Conservation (phyloP, 371 early-diverging fungal genomes). For the Syncephalastrum monosporum region DNA sequence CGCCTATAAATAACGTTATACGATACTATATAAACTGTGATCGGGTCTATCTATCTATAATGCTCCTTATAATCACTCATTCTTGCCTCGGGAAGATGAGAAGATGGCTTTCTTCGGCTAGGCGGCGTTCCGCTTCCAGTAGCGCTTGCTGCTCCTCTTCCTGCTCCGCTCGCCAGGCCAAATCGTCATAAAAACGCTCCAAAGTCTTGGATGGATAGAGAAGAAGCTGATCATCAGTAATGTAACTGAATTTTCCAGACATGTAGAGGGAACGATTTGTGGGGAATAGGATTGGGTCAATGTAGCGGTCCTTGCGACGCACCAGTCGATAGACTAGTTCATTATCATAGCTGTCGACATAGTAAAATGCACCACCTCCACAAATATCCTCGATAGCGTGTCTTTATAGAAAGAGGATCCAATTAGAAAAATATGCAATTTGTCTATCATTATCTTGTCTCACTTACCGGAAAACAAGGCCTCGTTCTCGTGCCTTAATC, state of each 20-base stretch:
- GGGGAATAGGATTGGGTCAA: constrained; percentile 11
- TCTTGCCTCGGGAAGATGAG: too few relatives aligned
- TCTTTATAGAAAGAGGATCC: not conserved
- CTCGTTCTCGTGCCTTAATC: constrained; percentile 26
- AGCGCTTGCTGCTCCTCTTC: too few relatives aligned
- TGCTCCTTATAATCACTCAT: too few relatives aligned
- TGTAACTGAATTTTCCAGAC: constrained; percentile 19
- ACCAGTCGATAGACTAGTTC: constrained; percentile 23
- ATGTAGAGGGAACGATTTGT: constrained; percentile 14
- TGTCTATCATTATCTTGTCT: too few relatives aligned
- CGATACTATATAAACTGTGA: too few relatives aligned
- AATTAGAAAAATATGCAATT: too few relatives aligned
- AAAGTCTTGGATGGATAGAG: constrained; percentile 31
- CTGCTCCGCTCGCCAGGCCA: too few relatives aligned
- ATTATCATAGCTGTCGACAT: constrained; percentile 27
- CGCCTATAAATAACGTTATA: too few relatives aligned
- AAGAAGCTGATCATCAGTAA: constrained; percentile 20
- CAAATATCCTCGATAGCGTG: constrained; percentile 8
- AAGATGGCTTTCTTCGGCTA: too few relatives aligned
- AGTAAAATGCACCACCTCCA: constrained; percentile 16
- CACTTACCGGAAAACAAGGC: constrained; percentile 23
- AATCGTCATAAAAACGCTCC: not conserved
- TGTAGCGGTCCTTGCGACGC: constrained; percentile 30
- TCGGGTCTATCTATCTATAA: too few relatives aligned
- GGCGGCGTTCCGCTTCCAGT: too few relatives aligned